Base-by-base conservation (phyloP, 2,329 filamentous ascomycete species). In the Beauveria caledonica region DNA sequence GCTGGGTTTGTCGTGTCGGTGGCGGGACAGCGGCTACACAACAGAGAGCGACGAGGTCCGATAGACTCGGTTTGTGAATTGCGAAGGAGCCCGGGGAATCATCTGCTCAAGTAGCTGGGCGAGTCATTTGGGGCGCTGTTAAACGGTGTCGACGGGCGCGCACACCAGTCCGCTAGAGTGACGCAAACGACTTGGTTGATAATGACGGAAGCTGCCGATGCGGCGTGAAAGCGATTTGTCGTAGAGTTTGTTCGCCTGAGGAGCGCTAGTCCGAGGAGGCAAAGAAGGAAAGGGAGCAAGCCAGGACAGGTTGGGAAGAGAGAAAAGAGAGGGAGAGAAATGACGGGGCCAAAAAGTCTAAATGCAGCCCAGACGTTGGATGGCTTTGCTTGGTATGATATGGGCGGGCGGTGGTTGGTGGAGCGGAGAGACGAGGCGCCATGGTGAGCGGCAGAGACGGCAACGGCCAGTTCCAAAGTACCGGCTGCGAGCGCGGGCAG, bases 191-290 rank as follows among this genome's bases (percentile, higher is more conserved):
- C 23, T 39, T 23, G 29, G n/a, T 21, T 10, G 36, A 25, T 19
- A 27, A 46, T 56, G n/a, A 13, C 53, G 53, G 53, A 56, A 46
- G 53, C 27, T 56, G 53, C 53, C 53, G 53, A 56, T 27, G 11
- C 19, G 27, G 40, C 40, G 40, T n/a, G 27, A 33, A 40, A 19
- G 40, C 40, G 40, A 1, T 42, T 42, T 42, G 40, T 19, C 9
- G 40, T 42, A 36, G 33, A 36, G 40, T 42, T 42, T 42, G 40
- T 45, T 36, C 33, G 33, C 33, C 5, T 36, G 33, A 36, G 33
- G 33, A 36, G 33, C 33, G 21, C 10, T 21, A 45, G 44, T n/a
- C 19, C 21, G 33, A 42, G 15, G 21, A 42, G 8, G 21, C 7
- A 15, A 17, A 13, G 21, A 27, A 10, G 21, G n/a, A 9, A 17